Conservation (phyloP, 2,329 filamentous ascomycete genomes). For the Chaetothyriales sp. region DNA sequence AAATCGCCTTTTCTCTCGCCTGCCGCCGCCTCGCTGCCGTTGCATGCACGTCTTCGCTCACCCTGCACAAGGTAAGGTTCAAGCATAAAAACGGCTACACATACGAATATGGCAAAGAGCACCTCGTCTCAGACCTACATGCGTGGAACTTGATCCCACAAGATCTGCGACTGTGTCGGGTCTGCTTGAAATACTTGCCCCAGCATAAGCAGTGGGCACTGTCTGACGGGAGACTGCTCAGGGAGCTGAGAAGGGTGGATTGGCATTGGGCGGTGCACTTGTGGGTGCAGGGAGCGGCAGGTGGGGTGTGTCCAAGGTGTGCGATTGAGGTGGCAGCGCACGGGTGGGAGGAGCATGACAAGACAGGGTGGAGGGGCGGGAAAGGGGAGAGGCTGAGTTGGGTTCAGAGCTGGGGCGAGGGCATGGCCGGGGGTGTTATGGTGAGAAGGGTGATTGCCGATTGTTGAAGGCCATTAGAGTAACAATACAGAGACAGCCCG, state of each 20-base stretch:
- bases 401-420: too few relatives aligned
- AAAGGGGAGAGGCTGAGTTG: too few relatives aligned
- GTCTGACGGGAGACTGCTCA: neutral
- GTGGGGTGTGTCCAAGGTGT: too few relatives aligned
- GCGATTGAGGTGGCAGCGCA: too few relatives aligned
- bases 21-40: neutral
- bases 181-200: constrained; percentile 4
- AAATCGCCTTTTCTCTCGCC: constrained; percentile 5
- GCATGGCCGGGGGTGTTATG: too few relatives aligned
- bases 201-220: neutral
- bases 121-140: neutral
- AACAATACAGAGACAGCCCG: too few relatives aligned
- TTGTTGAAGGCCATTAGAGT: too few relatives aligned
- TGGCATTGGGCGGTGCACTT: constrained; percentile 2
- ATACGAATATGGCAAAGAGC: neutral
- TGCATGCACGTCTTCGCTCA: neutral
- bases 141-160: constrained; percentile 2
- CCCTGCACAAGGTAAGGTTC: neutral
- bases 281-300: constrained; percentile 1
- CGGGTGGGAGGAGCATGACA: too few relatives aligned
- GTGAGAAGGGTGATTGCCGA: too few relatives aligned
- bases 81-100: neutral
- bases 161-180: constrained; percentile 1
- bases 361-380: too few relatives aligned
- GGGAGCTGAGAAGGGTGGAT: constrained; percentile 1